These are phyloP conservation scores for Aspergillus sp. DNA, from an alignment of 2,329 filamentous ascomycete species.

Conservation along the genomic window DNA sequence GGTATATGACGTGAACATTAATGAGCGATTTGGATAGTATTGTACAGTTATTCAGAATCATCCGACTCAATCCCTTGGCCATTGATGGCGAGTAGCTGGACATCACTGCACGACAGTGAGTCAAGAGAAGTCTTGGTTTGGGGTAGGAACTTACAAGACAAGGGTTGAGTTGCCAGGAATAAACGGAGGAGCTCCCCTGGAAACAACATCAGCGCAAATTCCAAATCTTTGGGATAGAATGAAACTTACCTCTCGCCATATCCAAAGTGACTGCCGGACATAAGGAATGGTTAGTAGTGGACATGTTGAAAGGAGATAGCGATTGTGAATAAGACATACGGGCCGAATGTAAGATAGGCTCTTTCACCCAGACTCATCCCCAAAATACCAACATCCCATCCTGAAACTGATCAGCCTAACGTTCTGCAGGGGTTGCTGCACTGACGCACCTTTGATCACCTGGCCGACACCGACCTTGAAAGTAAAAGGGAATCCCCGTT, in stretches of 20 bases:
- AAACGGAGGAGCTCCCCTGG: conserved; percentile 21
- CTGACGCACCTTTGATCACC: conserved; percentile 20
- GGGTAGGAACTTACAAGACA: conserved; percentile 18
- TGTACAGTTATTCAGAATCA: conserved; percentile 9
- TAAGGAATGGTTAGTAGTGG: not conserved
- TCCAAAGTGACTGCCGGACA: conserved; percentile 16
- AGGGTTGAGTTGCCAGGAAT: conserved; percentile 24
- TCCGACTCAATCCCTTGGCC: conserved; percentile 7
- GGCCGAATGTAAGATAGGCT: conserved; percentile 21
- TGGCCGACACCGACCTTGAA: conserved; percentile 22
- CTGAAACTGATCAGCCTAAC: not conserved
- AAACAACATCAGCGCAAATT: not conserved
- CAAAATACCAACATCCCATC: conserved; percentile 22
- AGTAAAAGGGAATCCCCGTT: conserved; percentile 20
- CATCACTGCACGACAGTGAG: conserved; percentile 1
- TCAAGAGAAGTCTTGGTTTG: not conserved
- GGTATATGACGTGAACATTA: not conserved
- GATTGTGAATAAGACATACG: conserved; percentile 13
- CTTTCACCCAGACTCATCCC: conserved; percentile 25
- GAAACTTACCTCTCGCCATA: conserved; percentile 19
- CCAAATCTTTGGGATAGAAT: too few relatives aligned
- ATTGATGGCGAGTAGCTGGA: conserved; percentile 15
- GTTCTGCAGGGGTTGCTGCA: not conserved
- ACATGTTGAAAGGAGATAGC: not conserved
- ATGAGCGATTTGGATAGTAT: not conserved